Percentiles rank a stretch among this genome's conserved stretches.
Evolutionary conservation across 192 early-diverging fungal species (phyloP).

Genomic region (Rhizoclosmatium globosum): DNA sequence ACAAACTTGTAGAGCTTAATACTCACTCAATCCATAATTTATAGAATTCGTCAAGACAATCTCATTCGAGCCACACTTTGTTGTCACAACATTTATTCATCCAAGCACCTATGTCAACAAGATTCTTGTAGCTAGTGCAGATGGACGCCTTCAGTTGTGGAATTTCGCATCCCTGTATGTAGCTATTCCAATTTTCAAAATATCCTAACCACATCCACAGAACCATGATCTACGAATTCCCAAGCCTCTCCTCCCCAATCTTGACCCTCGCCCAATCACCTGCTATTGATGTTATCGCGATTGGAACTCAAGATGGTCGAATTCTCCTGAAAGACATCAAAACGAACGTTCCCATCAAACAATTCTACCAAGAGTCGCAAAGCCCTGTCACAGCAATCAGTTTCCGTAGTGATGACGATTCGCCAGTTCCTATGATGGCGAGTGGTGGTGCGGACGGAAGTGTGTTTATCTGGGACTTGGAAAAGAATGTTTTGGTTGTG

Average conservation of each 20-base stretch:
- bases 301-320: slow-evolving; percentile 90
- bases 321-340: slow-evolving; percentile 88
- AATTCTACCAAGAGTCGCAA: slow-evolving; percentile 79
- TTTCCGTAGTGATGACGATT: slow-evolving; percentile 80
- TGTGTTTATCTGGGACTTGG: slow-evolving; percentile 92
- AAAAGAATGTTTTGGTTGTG: slow-evolving; percentile 75
- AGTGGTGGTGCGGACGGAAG: slow-evolving; percentile 88
- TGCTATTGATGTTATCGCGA: slow-evolving; percentile 90
- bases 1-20: neutral
- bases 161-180: slow-evolving; percentile 78
- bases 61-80: slow-evolving; percentile 78
- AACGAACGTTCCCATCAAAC: slow-evolving; percentile 77
- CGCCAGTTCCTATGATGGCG: slow-evolving; percentile 75
- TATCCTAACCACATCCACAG: slow-evolving; percentile 45
- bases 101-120: slow-evolving; percentile 99
- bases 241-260: slow-evolving; percentile 75
- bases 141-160: slow-evolving; percentile 94
- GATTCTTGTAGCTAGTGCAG: slow-evolving; percentile 82
- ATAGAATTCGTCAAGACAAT: slow-evolving; percentile 75
- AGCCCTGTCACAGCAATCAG: slow-evolving; percentile 84
- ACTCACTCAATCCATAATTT: slow-evolving; percentile 2
- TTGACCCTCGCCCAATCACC: slow-evolving; percentile 85
- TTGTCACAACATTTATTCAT: slow-evolving; percentile 80
- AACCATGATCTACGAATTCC: slow-evolving; percentile 83
- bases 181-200: neutral